Percentiles rank a stretch among this genome's conserved stretches.
Conservation (phyloP, 2,329 filamentous ascomycete genomes). For the Fusarium guadeloupense region DNA sequence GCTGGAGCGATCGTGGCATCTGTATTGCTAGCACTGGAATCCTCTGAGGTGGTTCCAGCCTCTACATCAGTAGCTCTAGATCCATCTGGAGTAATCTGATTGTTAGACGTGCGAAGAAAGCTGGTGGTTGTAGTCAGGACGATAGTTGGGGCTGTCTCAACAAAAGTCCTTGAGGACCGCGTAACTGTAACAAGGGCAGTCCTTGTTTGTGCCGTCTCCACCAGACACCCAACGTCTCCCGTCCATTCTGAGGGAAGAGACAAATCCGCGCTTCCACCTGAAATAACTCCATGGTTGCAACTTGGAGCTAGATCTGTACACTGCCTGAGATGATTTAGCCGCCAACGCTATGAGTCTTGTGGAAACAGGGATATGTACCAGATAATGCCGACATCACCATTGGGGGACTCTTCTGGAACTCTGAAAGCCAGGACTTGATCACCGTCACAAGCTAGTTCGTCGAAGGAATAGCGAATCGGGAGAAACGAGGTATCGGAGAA, state of each 20-base stretch:
- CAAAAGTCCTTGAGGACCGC: neutral
- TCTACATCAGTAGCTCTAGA: neutral
- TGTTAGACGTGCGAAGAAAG: neutral
- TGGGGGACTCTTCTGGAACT: neutral
- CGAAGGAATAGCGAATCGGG: neutral
- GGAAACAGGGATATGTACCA: neutral
- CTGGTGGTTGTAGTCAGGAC: neutral
- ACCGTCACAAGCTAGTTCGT: neutral
- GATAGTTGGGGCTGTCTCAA: neutral
- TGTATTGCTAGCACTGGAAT: no score
- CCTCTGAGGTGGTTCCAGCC: neutral
- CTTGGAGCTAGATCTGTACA: constrained; percentile 3
- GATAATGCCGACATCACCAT: neutral
- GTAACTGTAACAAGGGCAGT: neutral
- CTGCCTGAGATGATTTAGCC: neutral
- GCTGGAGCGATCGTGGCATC: no score
- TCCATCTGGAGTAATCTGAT: neutral
- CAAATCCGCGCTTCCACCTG: neutral
- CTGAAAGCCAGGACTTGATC: neutral
- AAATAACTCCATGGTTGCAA: constrained; percentile 4
- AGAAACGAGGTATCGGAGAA: neutral
- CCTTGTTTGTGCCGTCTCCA: neutral
- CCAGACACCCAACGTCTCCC: neutral
- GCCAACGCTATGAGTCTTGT: neutral
- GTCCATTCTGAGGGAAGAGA: neutral